Evolutionary conservation across 495 filamentous ascomycete species (phyloP).

Genomic region (Podospora pseudopauciseta): DNA sequence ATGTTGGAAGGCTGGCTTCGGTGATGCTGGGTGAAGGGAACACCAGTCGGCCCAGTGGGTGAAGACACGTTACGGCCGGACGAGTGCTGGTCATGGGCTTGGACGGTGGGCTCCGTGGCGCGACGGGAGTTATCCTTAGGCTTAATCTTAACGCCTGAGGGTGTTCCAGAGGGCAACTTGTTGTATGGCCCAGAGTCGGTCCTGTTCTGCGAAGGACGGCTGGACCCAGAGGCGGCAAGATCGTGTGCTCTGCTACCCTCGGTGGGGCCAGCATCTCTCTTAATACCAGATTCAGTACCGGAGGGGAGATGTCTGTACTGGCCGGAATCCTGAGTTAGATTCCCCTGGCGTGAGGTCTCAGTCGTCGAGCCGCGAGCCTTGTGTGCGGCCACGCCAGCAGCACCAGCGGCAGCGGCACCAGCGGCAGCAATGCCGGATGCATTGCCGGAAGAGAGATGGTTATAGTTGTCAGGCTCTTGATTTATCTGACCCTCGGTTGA

Average conservation of each 20-base stretch:
- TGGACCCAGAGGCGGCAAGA: background rate
- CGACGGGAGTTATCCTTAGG: conserved; percentile 9
- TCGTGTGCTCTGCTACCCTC: background rate
- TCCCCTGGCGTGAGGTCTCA: background rate
- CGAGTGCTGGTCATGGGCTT: conserved; percentile 17
- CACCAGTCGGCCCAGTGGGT: conserved; percentile 28
- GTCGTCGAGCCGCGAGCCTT: too few species aligned
- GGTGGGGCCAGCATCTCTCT: conserved; percentile 12
- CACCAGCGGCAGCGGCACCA: too few species aligned
- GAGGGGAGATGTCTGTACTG: conserved; percentile 29
- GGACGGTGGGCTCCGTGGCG: background rate
- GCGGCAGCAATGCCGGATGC: too few species aligned
- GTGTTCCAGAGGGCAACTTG: conserved; percentile 24
- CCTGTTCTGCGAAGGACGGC: background rate
- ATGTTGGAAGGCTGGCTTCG: background rate
- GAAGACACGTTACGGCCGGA: conserved; percentile 31
- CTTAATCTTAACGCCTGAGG: conserved; percentile 26
- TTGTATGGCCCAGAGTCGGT: conserved; percentile 20
- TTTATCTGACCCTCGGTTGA: too few species aligned
- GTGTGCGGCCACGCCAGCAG: too few species aligned
- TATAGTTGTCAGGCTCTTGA: too few species aligned
- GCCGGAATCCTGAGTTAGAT: conserved; percentile 13
- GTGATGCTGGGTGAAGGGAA: conserved; percentile 25
- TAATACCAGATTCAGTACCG: conserved; percentile 33
- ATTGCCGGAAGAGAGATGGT: too few species aligned